Percentiles rank a stretch among this genome's conserved stretches.
Conservation (phyloP, 225 moss, liverwort and hornwort species). For the Antitrichia curtipendula region DNA sequence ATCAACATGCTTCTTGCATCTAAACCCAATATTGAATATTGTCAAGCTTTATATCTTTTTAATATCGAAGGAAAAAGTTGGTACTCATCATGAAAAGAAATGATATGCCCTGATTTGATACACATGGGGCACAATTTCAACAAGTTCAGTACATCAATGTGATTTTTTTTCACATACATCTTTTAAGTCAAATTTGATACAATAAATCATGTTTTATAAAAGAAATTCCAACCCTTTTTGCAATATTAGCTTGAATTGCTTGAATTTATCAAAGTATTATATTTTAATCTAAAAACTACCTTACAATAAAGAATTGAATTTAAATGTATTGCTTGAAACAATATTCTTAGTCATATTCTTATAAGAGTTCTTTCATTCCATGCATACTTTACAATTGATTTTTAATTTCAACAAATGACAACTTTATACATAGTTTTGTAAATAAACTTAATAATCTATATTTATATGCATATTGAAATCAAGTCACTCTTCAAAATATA, state of each 20-base stretch:
- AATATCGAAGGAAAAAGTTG: background rate
- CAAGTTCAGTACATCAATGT: background rate
- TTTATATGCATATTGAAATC: background rate
- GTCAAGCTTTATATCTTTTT: background rate
- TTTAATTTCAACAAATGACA: background rate
- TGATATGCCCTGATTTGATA: background rate
- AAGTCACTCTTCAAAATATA: background rate
- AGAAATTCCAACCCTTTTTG: background rate
- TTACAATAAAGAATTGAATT: background rate
- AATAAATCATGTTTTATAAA: background rate
- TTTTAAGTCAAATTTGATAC: background rate
- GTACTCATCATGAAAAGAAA: background rate
- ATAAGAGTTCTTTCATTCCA: background rate
- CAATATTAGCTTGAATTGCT: background rate
- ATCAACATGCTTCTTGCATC: background rate
- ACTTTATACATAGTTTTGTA: background rate
- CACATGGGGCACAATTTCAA: too few relatives aligned
- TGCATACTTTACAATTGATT: background rate
- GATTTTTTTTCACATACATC: background rate
- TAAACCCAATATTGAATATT: background rate
- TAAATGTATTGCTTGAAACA: background rate
- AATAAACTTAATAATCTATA: background rate
- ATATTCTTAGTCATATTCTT: background rate
- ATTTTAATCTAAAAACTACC: background rate
- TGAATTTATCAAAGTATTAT: background rate